These are phyloP conservation scores for Cucurbita argyrosperma DNA, from an alignment of 306 rosid genomes.

Conservation along the genomic window DNA sequence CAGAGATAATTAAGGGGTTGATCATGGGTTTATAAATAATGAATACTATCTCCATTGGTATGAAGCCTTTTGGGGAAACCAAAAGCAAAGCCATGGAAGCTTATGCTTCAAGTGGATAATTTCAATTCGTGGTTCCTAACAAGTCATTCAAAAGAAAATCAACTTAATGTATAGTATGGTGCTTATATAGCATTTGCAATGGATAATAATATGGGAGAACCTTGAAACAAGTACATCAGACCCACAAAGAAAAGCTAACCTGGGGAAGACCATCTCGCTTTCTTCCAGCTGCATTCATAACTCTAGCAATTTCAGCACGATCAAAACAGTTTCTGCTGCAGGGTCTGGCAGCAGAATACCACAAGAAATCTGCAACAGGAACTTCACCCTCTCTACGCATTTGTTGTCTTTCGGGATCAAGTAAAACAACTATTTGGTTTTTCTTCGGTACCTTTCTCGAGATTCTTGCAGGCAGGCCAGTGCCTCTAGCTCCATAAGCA, in stretches of 20 bases:
- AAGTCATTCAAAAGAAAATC: background rate
- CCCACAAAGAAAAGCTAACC: slow-evolving; percentile 28
- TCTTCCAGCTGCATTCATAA: slow-evolving; percentile 95
- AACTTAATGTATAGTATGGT: background rate
- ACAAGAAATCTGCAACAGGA: slow-evolving; percentile 84
- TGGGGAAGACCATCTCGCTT: slow-evolving; percentile 92
- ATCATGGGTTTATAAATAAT: no score
- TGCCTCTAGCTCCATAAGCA: slow-evolving; percentile 71
- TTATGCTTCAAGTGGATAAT: no score
- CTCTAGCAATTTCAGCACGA: slow-evolving; percentile 95
- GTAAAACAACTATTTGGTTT: slow-evolving; percentile 76
- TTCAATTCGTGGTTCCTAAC: no score
- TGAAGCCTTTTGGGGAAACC: no score
- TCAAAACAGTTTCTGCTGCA: slow-evolving; percentile 89
- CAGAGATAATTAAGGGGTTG: no score
- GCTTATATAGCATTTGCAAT: background rate
- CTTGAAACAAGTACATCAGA: background rate
- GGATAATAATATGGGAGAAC: background rate
- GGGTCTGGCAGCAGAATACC: slow-evolving; percentile 96
- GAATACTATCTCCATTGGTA: no score
- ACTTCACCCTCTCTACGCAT: slow-evolving; percentile 89
- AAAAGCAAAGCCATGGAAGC: no score
- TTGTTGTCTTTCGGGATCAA: slow-evolving; percentile 86
- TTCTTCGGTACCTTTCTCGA: slow-evolving; percentile 70
- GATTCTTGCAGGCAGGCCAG: slow-evolving; percentile 89